Percentiles rank a stretch among this genome's conserved stretches.
phyloP scores from a whole-genome alignment of 306 rosid species.

The Corylus heterophylla region DNA sequence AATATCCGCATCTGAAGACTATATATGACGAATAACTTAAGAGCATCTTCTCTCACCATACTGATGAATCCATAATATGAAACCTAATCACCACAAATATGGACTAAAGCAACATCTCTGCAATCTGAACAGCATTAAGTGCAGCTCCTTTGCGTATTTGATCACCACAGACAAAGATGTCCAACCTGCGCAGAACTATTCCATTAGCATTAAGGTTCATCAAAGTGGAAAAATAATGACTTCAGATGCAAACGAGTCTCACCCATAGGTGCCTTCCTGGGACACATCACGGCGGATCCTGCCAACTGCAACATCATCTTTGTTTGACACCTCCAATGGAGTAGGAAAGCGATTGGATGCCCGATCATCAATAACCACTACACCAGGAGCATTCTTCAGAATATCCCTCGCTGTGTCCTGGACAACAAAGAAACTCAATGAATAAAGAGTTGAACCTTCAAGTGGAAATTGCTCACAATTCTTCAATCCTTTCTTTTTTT shows the following conservation, averaged over 20 bases:
- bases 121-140: slow-evolving; percentile 94
- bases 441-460: not conserved
- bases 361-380: slow-evolving; percentile 85
- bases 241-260: slow-evolving; percentile 7
- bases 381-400: slow-evolving; percentile 80
- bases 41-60: slow-evolving; percentile 6
- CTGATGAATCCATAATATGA: not conserved
- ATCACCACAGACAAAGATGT: slow-evolving; percentile 93
- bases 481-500: no score
- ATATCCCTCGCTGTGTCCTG: slow-evolving; percentile 81
- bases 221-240: not conserved
- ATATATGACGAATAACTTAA: not conserved
- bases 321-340: slow-evolving; percentile 89
- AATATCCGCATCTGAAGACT: not conserved
- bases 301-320: slow-evolving; percentile 92
- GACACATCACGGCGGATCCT: slow-evolving; percentile 88
- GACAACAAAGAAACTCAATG: slow-evolving; percentile 12
- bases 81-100: not conserved
- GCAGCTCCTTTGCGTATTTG: slow-evolving; percentile 99
- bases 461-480: not conserved
- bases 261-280: slow-evolving; percentile 88
- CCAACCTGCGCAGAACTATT: slow-evolving; percentile 58
- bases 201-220: slow-evolving; percentile 29
- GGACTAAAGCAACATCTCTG: slow-evolving; percentile 78
- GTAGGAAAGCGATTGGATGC: slow-evolving; percentile 84